phyloP scores from a whole-genome alignment of 2,329 filamentous ascomycete species.

The Colletotrichum coccodes region DNA sequence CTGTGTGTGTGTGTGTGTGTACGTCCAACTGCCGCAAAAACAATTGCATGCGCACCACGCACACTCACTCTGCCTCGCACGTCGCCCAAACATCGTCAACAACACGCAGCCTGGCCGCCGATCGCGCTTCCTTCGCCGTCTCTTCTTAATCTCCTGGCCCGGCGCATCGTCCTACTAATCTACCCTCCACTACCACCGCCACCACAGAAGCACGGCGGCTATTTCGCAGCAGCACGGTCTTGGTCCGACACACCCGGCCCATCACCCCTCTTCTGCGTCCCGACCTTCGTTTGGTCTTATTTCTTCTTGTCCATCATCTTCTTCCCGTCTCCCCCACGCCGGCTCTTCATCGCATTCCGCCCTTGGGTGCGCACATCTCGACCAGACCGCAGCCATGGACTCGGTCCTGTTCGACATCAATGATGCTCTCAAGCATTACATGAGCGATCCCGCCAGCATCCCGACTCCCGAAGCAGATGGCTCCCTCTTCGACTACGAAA shows the following conservation, averaged over 20 bases:
- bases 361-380: conserved; percentile 21
- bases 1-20: neutral
- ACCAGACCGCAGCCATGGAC: conserved; percentile 62
- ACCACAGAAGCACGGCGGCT: neutral
- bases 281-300: neutral
- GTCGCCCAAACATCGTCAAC: conserved; percentile 5
- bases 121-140: neutral
- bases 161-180: conserved; percentile 24
- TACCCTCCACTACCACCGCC: neutral
- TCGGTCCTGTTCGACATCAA: conserved; percentile 95
- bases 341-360: conserved; percentile 22
- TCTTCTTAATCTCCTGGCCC: neutral
- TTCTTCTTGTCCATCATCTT: conserved; percentile 14
- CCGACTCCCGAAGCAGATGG: conserved; percentile 87
- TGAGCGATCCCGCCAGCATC: conserved; percentile 88
- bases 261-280: neutral
- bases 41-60: too few species aligned
- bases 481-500: conserved; percentile 89
- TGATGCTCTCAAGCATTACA: conserved; percentile 94
- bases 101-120: conserved; percentile 5
- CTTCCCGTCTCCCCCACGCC: conserved; percentile 19
- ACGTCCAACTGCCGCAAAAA: neutral
- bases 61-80: too few species aligned
- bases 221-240: neutral
- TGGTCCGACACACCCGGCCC: neutral